Percentiles rank a stretch among this genome's conserved stretches.
Evolutionary conservation across 1,139 yeast species (phyloP).

Genomic region (Martiniozyma asiatica): DNA sequence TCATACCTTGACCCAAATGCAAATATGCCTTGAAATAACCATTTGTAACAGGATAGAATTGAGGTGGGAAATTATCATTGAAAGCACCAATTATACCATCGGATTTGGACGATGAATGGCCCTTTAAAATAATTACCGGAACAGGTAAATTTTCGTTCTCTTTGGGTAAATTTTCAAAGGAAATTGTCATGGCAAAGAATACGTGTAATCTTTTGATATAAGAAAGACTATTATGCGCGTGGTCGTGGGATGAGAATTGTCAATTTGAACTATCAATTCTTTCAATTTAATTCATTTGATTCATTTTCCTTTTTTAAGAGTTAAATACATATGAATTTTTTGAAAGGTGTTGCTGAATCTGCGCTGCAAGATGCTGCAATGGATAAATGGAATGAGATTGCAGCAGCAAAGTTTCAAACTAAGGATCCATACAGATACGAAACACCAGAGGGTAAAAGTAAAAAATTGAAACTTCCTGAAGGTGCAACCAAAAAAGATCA

Average conservation of each 20-base stretch:
- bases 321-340: too few relatives aligned
- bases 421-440: constrained; percentile 61
- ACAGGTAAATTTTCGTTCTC: constrained; percentile 28
- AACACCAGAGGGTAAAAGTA: constrained; percentile 33
- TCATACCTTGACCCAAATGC: constrained; percentile 42
- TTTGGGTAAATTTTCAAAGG: constrained; percentile 20
- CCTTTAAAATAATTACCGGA: constrained; percentile 34
- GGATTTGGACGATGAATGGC: constrained; percentile 22
- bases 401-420: constrained; percentile 48
- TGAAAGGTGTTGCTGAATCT: constrained; percentile 1
- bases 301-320: too few relatives aligned
- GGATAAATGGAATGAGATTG: constrained; percentile 52
- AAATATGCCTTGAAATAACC: constrained; percentile 72
- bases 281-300: too few relatives aligned
- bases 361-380: constrained; percentile 21
- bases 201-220: not conserved
- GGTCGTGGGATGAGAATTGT: not conserved
- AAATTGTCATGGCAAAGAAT: constrained; percentile 12
- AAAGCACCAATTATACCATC: constrained; percentile 31
- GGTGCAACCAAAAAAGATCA: constrained; percentile 51
- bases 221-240: not conserved
- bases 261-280: not conserved
- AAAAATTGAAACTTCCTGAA: constrained; percentile 47
- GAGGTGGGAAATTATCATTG: constrained; percentile 52
- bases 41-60: constrained; percentile 54